Evolutionary conservation across 257 asterid genomes (phyloP), one percentile per base, ranked within the genome.

Genomic region (Pogostemon cablin): DNA sequence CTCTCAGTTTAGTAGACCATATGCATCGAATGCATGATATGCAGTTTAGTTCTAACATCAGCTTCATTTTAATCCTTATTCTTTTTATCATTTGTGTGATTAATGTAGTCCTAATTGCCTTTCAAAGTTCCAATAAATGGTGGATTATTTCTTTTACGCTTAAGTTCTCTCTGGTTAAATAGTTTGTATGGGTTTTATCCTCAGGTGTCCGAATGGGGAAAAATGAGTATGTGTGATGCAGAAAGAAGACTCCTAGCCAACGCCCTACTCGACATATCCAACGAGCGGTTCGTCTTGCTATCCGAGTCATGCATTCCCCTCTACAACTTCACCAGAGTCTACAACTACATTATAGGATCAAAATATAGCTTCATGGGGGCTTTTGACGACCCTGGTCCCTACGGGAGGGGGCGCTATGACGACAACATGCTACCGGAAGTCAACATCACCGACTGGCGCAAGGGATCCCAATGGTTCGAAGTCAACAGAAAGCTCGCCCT

Each of bases 401-500:
- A 61, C 20, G 96, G 96, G n/a, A 69, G 96, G 41, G 96, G 96
- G 6, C 89, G 96, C 54, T 89, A 89, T 84, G 47, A 61, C 17
- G 35, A 47, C 38, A 44, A 76, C 86, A 86, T 89, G 93, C 42
- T 73, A 8, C 93, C 96, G 0, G 91, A 85, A 69, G 85, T 89
- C 17, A 76, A 75, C 78, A 71, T 84, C 49, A 25, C 79, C 2
- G 77, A 88, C 12, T 88, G 95, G 91, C 88, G 91, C 4, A 87
- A 87, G 73, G 95, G 95, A 9, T 87, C 91, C 0, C 93, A 87
- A 25, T 87, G 90, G 93, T 85, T 87, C 56, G 93, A 87, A 42
- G 67, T 85, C 73, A 80, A 74, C 75, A 35, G 91, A 25, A 73
- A 80, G 52, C 86, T 86, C 12, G 95, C 95, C 34, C 65, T 79